phyloP scores from a whole-genome alignment of 2,329 filamentous ascomycete genomes.

The Apiospora koreana region DNA sequence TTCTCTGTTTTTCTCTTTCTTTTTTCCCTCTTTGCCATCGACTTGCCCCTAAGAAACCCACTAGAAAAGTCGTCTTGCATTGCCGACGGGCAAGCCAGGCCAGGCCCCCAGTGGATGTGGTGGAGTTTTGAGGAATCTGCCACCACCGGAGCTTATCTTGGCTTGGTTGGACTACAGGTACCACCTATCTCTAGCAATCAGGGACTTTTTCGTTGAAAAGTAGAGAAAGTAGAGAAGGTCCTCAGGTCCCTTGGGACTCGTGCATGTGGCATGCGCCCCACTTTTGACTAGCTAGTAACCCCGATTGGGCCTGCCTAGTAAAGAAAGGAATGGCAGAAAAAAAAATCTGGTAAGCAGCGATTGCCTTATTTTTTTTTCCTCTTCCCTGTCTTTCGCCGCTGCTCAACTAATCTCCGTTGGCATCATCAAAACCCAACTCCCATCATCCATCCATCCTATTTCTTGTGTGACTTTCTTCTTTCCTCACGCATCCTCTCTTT shows the following conservation, averaged over 20 bases:
- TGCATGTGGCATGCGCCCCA: not conserved
- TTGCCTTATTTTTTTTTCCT: conserved; percentile 8
- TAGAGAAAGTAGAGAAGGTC: too few species aligned
- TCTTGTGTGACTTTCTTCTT: conserved; percentile 8
- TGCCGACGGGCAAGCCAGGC: not conserved
- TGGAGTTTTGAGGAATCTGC: not conserved
- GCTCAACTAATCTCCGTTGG: conserved; percentile 9
- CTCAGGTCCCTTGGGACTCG: not conserved
- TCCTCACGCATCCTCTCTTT: not conserved
- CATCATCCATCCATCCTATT: conserved; percentile 9
- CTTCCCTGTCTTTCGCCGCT: conserved; percentile 10
- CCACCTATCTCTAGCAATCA: too few species aligned
- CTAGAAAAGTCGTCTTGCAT: not conserved
- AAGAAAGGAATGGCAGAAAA: not conserved
- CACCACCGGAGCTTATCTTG: not conserved
- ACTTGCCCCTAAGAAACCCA: not conserved
- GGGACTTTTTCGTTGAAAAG: not conserved
- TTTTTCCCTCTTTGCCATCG: not conserved
- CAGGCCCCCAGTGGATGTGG: not conserved
- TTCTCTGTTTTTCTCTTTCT: too few species aligned
- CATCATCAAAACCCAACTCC: conserved; percentile 10
- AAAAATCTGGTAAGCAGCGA: not conserved
- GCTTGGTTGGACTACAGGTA: not conserved
- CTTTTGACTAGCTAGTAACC: conserved; percentile 3
- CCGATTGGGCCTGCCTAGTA: not conserved